A percentile compares a stretch with the other conserved stretches of the same genome.
These are phyloP conservation scores for Leccinellum albellum DNA, from an alignment of 768 basidiomycete species.

Conservation along the genomic window DNA sequence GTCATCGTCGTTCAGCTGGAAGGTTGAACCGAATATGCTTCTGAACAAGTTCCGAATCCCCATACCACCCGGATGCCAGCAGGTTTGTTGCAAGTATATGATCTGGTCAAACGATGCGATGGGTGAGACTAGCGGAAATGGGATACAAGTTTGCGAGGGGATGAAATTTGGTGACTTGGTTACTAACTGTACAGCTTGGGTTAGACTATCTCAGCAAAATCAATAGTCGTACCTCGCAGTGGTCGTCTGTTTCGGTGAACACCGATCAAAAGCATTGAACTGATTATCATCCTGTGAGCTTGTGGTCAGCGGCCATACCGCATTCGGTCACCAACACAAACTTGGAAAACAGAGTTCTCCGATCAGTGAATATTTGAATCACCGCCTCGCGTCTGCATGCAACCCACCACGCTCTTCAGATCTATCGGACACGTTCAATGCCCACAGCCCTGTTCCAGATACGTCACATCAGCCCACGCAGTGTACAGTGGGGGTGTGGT, in stretches of 20 bases:
- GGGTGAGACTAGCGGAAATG: not conserved
- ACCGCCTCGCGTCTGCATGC: too few relatives aligned
- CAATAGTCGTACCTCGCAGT: not conserved
- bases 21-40: not conserved
- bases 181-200: too few relatives aligned
- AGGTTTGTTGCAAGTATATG: not conserved
- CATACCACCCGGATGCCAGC: not conserved
- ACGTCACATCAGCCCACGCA: too few relatives aligned
- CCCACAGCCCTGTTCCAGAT: not conserved
- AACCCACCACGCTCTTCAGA: too few relatives aligned
- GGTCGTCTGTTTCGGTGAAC: not conserved
- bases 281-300: too few relatives aligned
- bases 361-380: too few relatives aligned
- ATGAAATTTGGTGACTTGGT: not conserved
- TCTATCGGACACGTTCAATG: not conserved
- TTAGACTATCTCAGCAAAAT: too few relatives aligned
- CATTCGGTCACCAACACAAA: too few relatives aligned
- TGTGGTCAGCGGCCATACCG: too few relatives aligned
- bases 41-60: not conserved
- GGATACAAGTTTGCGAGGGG: not conserved
- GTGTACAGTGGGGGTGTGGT: too few relatives aligned
- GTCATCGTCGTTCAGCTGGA: not conserved
- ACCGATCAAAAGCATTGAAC: too few relatives aligned
- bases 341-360: too few relatives aligned
- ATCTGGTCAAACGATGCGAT: not conserved